A percentile compares a stretch with the other conserved stretches of the same genome.
Evolutionary conservation across 129 eudicot genomes (phyloP).

Genomic region (Ambrosia trifida): DNA sequence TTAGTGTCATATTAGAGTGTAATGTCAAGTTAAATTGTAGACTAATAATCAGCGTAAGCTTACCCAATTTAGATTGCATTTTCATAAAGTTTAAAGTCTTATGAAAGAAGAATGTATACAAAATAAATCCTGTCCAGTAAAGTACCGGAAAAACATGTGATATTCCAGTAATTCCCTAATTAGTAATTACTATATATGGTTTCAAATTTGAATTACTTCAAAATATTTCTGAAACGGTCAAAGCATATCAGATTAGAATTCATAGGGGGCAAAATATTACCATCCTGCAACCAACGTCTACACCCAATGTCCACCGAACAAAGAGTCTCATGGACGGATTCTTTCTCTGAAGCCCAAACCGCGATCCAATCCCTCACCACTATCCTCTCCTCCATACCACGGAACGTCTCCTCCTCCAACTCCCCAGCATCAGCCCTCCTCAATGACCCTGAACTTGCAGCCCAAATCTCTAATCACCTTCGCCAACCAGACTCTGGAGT

Average conservation of each 20-base stretch:
- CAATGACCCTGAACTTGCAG: slow-evolving; percentile 45
- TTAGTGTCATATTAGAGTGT: no score
- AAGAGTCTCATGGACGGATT: slow-evolving; percentile 56
- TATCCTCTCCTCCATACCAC: slow-evolving; percentile 54
- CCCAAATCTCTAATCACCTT: slow-evolving; percentile 61
- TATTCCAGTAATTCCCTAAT: background rate
- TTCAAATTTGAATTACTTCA: background rate
- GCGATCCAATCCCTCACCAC: slow-evolving; percentile 66
- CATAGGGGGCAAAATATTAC: slow-evolving; percentile 5
- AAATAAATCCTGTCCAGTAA: slow-evolving; percentile 35
- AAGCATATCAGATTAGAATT: background rate
- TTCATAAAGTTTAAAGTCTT: slow-evolving; percentile 6
- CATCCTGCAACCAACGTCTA: background rate
- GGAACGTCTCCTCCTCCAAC: slow-evolving; percentile 42
- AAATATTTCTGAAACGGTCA: background rate
- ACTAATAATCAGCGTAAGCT: no score
- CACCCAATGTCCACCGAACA: slow-evolving; percentile 37
- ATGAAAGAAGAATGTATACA: no score
- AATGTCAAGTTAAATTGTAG: no score
- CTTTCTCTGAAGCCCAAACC: slow-evolving; percentile 61
- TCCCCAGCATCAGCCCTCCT: slow-evolving; percentile 55
- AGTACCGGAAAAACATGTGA: no score
- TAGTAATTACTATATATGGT: slow-evolving; percentile 23
- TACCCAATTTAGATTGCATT: slow-evolving; percentile 26
- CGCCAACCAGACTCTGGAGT: slow-evolving; percentile 81